Conservation (phyloP, 2,329 filamentous ascomycete genomes). For the Pseudohalonectria lignicola region DNA sequence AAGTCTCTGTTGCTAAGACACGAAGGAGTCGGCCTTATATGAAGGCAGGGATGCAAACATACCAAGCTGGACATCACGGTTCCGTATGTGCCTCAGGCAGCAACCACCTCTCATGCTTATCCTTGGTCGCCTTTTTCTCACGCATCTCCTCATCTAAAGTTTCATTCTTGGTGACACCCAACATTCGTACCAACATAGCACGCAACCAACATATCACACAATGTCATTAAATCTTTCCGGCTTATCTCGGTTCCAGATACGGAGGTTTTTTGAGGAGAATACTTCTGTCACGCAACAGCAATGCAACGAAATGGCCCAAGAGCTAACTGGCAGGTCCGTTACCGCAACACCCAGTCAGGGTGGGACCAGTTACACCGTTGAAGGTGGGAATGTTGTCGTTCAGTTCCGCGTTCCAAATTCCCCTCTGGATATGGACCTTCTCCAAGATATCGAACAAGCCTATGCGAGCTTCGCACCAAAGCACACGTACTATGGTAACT, state of each 20-base stretch:
- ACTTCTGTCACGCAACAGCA: not conserved
- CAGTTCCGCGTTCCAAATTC: not conserved
- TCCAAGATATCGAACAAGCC: not conserved
- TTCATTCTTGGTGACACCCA: not conserved
- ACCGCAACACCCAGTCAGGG: not conserved
- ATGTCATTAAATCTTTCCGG: not conserved
- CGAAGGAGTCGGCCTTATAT: too few species aligned
- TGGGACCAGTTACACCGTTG: not conserved
- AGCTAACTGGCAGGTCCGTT: not conserved
- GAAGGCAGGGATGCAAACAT: too few species aligned
- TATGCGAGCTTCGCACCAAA: not conserved
- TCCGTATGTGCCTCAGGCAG: not conserved
- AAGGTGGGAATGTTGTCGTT: not conserved
- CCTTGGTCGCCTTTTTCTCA: not conserved
- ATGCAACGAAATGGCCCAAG: not conserved
- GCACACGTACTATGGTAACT: not conserved
- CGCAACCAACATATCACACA: too few species aligned
- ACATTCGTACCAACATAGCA: not conserved
- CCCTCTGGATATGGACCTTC: not conserved
- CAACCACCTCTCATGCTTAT: not conserved
- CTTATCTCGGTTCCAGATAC: not conserved
- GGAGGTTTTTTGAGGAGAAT: not conserved
- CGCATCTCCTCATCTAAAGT: not conserved
- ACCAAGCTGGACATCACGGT: too few species aligned
- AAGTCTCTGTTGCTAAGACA: too few species aligned